These are phyloP conservation scores for Actinomucor elegans DNA, from an alignment of 371 early-diverging fungal species.

Conservation along the genomic window DNA sequence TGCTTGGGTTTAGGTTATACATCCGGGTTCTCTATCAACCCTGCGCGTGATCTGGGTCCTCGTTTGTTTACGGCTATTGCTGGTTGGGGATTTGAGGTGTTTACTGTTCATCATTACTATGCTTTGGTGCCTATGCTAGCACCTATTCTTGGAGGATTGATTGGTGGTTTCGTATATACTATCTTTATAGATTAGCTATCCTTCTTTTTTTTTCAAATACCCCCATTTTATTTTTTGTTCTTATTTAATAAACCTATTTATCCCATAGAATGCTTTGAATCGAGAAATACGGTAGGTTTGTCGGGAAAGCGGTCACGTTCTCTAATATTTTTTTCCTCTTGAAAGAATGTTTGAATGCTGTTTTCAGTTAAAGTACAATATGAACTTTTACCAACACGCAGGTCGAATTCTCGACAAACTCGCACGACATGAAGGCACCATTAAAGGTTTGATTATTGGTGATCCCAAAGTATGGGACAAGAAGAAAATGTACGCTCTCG, in stretches of 20 bases:
- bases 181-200: constrained; percentile 62
- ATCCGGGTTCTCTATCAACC: constrained; percentile 83
- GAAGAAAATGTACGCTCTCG: constrained; percentile 85
- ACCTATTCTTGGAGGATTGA: constrained; percentile 70
- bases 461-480: constrained; percentile 75
- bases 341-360: too few relatives aligned
- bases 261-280: too few relatives aligned
- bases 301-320: too few relatives aligned
- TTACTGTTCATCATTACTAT: constrained; percentile 64
- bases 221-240: too few relatives aligned
- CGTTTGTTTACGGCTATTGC: constrained; percentile 76
- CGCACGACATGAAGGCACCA: constrained; percentile 73
- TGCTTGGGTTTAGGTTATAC: constrained; percentile 61
- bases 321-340: too few relatives aligned
- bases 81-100: constrained; percentile 75
- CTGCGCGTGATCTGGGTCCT: constrained; percentile 89
- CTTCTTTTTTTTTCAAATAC: too few relatives aligned
- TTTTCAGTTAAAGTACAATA: too few relatives aligned
- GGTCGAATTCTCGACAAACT: constrained; percentile 73
- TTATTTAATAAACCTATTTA: too few relatives aligned
- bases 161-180: constrained; percentile 70
- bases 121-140: constrained; percentile 80
- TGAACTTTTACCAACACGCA: constrained; percentile 80
- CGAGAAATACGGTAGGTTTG: too few relatives aligned
- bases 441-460: constrained; percentile 77